A percentile compares a stretch with the other conserved stretches of the same genome.
Evolutionary conservation across 2,329 filamentous ascomycete species (phyloP).

Genomic region (Magnaporthiopsis incrustans): DNA sequence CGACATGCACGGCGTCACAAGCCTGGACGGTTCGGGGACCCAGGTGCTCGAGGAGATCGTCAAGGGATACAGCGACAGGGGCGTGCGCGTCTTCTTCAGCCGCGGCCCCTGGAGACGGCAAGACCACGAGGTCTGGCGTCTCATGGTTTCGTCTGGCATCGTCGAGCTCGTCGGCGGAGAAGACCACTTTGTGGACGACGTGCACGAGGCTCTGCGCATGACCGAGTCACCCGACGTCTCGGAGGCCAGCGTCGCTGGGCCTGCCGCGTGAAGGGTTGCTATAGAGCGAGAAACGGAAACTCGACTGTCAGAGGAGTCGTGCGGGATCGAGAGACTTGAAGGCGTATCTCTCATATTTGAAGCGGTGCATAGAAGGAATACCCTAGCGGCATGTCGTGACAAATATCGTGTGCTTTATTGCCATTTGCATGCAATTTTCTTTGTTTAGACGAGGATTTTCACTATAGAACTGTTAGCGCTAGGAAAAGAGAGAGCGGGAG

Average conservation of each 20-base stretch:
- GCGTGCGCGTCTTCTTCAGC: conserved; percentile 70
- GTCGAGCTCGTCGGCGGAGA: conserved; percentile 73
- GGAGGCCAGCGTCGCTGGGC: not conserved
- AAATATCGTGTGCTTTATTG: not conserved
- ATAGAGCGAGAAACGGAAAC: not conserved
- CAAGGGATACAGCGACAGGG: conserved; percentile 64
- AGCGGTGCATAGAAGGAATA: not conserved
- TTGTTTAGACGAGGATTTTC: not conserved
- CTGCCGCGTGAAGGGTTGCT: not conserved
- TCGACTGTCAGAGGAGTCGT: not conserved
- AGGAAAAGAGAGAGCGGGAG: not conserved
- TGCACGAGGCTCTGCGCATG: conserved; percentile 75
- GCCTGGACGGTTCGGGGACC: conserved; percentile 84
- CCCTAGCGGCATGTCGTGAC: not conserved
- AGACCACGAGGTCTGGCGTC: conserved; percentile 53
- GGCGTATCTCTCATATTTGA: not conserved
- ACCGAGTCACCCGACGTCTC: conserved; percentile 45
- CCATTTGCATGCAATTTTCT: not conserved
- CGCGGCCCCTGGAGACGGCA: conserved; percentile 38
- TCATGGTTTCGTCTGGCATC: conserved; percentile 76
- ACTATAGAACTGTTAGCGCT: not conserved
- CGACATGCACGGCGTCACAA: conserved; percentile 94
- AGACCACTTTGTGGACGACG: conserved; percentile 70
- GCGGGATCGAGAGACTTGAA: not conserved
- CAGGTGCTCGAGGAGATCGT: conserved; percentile 92